Percentiles rank a stretch among this genome's conserved stretches.
Conservation (phyloP, 2,329 filamentous ascomycete species). For the Pseudogymnoascus sp. region DNA sequence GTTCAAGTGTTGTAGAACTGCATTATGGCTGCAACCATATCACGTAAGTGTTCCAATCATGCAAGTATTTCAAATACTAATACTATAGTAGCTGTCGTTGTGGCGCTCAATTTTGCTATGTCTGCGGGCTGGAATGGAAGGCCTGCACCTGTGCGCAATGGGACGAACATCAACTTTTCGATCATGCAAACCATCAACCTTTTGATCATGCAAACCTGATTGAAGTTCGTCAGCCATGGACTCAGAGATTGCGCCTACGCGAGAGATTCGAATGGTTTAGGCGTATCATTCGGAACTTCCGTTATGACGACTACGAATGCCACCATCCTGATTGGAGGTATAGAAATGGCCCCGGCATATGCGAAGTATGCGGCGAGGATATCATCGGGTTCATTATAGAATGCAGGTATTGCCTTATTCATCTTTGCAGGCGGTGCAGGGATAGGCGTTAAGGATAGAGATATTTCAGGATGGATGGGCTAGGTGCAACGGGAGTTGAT, state of each 20-base stretch:
- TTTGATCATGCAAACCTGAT: conserved; percentile 28
- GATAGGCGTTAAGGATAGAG: background rate
- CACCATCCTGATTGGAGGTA: background rate
- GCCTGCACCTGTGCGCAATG: conserved; percentile 34
- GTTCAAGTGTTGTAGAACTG: conserved; percentile 43
- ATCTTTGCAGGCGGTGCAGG: background rate
- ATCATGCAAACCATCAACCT: conserved; percentile 28
- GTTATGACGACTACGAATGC: background rate
- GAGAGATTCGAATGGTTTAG: background rate
- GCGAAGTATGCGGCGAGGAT: background rate
- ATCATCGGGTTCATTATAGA: background rate
- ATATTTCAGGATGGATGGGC: background rate
- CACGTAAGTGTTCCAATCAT: conserved; percentile 35
- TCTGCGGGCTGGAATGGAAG: conserved; percentile 38
- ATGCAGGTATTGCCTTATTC: background rate
- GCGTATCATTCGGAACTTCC: background rate
- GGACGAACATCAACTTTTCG: conserved; percentile 30
- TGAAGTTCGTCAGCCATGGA: conserved; percentile 24
- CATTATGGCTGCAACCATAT: conserved; percentile 49
- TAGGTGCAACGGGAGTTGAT: background rate
- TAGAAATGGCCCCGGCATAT: background rate
- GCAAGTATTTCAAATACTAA: conserved; percentile 7
- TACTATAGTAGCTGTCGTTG: conserved; percentile 37
- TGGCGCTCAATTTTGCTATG: conserved; percentile 42
- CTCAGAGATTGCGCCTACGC: background rate